Conservation (phyloP, 306 rosid species). For the Sicyos baderoa region DNA sequence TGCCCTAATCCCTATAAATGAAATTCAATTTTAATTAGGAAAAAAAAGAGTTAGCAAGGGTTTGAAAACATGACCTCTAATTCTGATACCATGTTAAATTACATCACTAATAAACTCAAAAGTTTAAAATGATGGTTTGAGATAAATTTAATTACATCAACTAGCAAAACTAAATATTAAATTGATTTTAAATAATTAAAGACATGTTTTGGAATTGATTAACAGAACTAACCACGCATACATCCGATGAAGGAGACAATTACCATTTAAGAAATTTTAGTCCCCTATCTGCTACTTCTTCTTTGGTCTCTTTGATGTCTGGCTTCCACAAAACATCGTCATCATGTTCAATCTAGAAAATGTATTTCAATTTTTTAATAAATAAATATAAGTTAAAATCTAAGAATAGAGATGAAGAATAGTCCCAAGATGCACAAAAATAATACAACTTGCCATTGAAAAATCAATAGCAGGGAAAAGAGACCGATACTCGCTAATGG, state of each 20-base stretch:
- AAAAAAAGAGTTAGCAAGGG: too few relatives aligned
- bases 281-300: slow-evolving; percentile 76
- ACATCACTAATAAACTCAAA: too few relatives aligned
- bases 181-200: too few relatives aligned
- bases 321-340: slow-evolving; percentile 75
- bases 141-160: too few relatives aligned
- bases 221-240: background rate
- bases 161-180: too few relatives aligned
- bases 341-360: slow-evolving; percentile 60
- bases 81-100: too few relatives aligned
- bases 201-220: too few relatives aligned
- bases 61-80: too few relatives aligned
- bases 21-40: too few relatives aligned
- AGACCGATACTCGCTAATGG: slow-evolving; percentile 49
- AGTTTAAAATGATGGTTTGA: too few relatives aligned
- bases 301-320: slow-evolving; percentile 61
- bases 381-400: slow-evolving; percentile 20
- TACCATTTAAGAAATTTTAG: slow-evolving; percentile 72
- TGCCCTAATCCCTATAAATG: too few relatives aligned
- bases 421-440: background rate
- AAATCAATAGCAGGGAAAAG: slow-evolving; percentile 90
- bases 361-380: slow-evolving; percentile 16
- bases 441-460: slow-evolving; percentile 45
- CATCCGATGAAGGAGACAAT: slow-evolving; percentile 6
- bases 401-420: background rate